Evolutionary conservation across 495 filamentous ascomycete species (phyloP).

Genomic region (Hyaloscypha variabilis): DNA sequence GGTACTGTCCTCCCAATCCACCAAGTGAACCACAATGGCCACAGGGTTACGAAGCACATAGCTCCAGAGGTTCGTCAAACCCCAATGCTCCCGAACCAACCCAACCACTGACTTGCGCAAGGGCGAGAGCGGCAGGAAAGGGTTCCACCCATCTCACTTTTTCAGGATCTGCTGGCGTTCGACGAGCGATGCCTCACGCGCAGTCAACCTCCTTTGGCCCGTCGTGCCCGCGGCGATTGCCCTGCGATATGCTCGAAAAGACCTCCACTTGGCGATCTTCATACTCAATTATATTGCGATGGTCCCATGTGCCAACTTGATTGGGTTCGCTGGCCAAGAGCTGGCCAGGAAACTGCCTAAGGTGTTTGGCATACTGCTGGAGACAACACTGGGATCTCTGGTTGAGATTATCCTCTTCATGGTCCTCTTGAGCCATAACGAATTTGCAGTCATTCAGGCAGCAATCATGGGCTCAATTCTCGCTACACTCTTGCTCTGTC

Average conservation of each 20-base stretch:
- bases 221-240: slow-evolving; percentile 69
- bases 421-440: slow-evolving; percentile 53
- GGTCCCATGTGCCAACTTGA: slow-evolving; percentile 84
- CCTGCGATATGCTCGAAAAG: slow-evolving; percentile 62
- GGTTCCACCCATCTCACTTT: slow-evolving; percentile 65
- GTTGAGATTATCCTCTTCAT: slow-evolving; percentile 88
- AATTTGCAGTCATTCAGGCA: slow-evolving; percentile 69
- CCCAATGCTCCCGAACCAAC: neutral
- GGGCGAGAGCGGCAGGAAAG: slow-evolving; percentile 63
- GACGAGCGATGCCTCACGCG: slow-evolving; percentile 23
- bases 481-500: slow-evolving; percentile 74
- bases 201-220: slow-evolving; percentile 66
- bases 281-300: slow-evolving; percentile 78
- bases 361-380: slow-evolving; percentile 74
- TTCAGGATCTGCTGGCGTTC: slow-evolving; percentile 57
- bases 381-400: slow-evolving; percentile 74
- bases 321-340: slow-evolving; percentile 84
- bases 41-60: slow-evolving; percentile 11
- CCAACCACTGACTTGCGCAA: neutral
- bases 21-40: slow-evolving; percentile 16
- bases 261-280: slow-evolving; percentile 67
- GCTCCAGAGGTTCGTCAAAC: slow-evolving; percentile 14
- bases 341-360: slow-evolving; percentile 78
- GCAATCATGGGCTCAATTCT: slow-evolving; percentile 82
- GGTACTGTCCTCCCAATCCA: slow-evolving; percentile 12